Base-by-base conservation (phyloP, 331 rosid genomes). In the Quercus lobata region DNA sequence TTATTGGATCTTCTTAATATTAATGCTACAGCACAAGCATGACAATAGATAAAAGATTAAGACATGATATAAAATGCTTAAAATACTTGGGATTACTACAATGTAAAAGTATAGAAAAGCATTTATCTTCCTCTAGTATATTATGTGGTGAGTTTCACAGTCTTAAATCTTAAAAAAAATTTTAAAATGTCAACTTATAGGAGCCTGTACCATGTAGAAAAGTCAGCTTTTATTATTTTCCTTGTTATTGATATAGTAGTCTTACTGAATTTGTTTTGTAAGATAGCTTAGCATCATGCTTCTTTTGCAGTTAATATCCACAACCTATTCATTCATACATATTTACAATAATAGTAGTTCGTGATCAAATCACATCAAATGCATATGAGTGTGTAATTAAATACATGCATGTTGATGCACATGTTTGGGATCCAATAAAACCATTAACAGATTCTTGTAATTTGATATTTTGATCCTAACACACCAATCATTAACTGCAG, bases 401-500 rank as follows among this genome's bases (percentile, higher is more conserved):
- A 35, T 29, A 68, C n/a, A 68, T 18, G 25, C 25, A 19, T 60
- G 7, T 12, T 34, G 72, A 46, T 6, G n/a, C 52, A 34, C 52
- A 19, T 24, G 10, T 34, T 68, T 34, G 29, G 16, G 72, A 68
- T 24, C 29, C 81, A 58, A 34, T 21, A 22, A 52, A 72, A 52
- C 11, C 70, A 27, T 25, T 27, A 27, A 27, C 29, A 27, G 29
- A 27, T 27, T 27, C 29, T 27, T 69, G 57, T 63, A 46, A 30
- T 66, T 66, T 75, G 21, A 71, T 77, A 46, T 25, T 66, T 70
- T 75, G 19, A 68, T 77, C 74, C 41, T 87, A 76, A 84, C 80
- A 29, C 73, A 24, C 57, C 58, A 72, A 54, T 70, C 72, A 78
- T 76, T 69, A 73, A 85, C 79, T 82, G 92, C 99, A 95, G 99